Conservation (phyloP, 495 filamentous ascomycete genomes). For the Neurospora sublineolata region DNA sequence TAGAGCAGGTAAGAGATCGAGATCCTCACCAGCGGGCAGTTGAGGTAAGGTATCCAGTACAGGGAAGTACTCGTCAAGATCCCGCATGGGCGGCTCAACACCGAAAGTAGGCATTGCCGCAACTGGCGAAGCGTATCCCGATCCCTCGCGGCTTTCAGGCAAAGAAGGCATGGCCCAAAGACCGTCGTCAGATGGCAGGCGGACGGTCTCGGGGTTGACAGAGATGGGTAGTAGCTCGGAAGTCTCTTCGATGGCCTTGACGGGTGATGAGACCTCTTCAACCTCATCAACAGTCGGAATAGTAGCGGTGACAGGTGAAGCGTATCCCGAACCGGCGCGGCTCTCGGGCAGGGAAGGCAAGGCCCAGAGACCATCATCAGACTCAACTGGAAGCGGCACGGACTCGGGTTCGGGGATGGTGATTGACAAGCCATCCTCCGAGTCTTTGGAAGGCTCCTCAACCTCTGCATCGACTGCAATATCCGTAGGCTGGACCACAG, state of each 20-base stretch:
- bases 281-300: neutral
- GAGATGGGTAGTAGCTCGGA: neutral
- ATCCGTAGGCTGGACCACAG: neutral
- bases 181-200: neutral
- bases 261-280: neutral
- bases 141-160: neutral
- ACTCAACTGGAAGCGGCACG: neutral
- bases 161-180: neutral
- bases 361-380: neutral
- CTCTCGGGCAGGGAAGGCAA: conserved; percentile 1
- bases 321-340: neutral
- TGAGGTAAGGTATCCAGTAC: neutral
- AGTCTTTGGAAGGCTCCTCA: neutral
- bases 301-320: neutral
- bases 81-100: neutral
- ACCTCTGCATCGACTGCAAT: neutral
- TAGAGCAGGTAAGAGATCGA: conserved; percentile 3
- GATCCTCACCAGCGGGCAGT: neutral
- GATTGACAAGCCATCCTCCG: neutral
- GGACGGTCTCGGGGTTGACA: neutral
- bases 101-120: neutral
- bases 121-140: neutral
- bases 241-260: neutral
- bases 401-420: neutral
- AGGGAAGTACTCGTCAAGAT: neutral